Evolutionary conservation across 2,329 filamentous ascomycete genomes (phyloP).

Genomic region (Pseudogymnoascus destructans): DNA sequence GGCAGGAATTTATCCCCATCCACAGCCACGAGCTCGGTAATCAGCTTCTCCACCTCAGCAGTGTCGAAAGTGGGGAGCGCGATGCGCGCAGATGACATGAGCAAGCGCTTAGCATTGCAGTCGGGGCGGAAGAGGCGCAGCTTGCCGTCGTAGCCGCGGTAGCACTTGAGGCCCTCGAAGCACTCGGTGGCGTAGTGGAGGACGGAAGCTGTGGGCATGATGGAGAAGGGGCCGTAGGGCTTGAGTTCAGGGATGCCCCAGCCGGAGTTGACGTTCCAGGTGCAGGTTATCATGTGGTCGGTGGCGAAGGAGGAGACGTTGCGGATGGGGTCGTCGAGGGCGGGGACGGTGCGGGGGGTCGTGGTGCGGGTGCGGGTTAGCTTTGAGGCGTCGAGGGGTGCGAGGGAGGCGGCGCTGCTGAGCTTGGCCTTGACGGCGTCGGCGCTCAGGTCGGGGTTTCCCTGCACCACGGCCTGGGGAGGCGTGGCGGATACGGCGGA

Average conservation of each 20-base stretch:
- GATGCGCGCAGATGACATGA: constrained; percentile 50
- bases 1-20: constrained; percentile 74
- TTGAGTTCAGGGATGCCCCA: constrained; percentile 63
- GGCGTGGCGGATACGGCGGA: constrained; percentile 32
- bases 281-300: constrained; percentile 74
- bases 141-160: constrained; percentile 56
- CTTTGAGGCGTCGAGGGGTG: constrained; percentile 44
- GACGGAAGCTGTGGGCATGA: constrained; percentile 69
- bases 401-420: constrained; percentile 46
- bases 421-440: constrained; percentile 35
- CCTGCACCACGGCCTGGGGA: constrained; percentile 30
- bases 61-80: constrained; percentile 63
- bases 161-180: constrained; percentile 78
- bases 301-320: constrained; percentile 32
- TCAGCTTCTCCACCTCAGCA: constrained; percentile 58
- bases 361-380: constrained; percentile 41
- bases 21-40: constrained; percentile 55
- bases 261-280: constrained; percentile 51
- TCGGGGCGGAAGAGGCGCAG: constrained; percentile 50
- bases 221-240: constrained; percentile 62
- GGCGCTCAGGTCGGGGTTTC: constrained; percentile 37
- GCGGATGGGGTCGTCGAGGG: constrained; percentile 30
- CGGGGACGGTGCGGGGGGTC: constrained; percentile 39
- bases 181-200: constrained; percentile 84
- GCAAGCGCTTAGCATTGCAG: constrained; percentile 37